Evolutionary conservation across 768 basidiomycete species (phyloP).

Genomic region (Calocybe indica): DNA sequence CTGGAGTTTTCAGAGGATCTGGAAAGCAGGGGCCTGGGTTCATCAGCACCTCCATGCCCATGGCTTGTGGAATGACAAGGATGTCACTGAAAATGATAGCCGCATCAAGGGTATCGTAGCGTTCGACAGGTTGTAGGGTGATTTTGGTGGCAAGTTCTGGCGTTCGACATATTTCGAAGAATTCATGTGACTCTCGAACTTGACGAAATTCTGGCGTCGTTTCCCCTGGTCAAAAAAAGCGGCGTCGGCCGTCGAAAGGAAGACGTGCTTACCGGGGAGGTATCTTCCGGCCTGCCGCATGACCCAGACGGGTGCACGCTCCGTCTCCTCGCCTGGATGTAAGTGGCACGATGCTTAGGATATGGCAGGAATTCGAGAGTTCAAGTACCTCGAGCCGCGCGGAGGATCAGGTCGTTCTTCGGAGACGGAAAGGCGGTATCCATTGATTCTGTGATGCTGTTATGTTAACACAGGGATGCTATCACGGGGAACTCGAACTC

Average conservation of each 20-base stretch:
- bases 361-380: background rate
- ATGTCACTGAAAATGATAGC: constrained; percentile 99
- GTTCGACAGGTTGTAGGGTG: constrained; percentile 90
- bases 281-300: constrained; percentile 98
- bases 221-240: background rate
- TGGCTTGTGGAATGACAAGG: constrained; percentile 94
- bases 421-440: constrained; percentile 56
- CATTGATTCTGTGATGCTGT: constrained; percentile 19
- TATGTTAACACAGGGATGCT: background rate
- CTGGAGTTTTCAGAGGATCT: constrained; percentile 73
- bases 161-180: constrained; percentile 93
- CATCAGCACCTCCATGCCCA: constrained; percentile 96
- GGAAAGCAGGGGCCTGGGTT: constrained; percentile 89
- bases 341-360: background rate
- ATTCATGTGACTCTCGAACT: constrained; percentile 80
- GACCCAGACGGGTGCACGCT: constrained; percentile 95
- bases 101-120: constrained; percentile 86
- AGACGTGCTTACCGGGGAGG: constrained; percentile 67
- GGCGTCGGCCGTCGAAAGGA: background rate
- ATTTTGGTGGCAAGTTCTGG: constrained; percentile 86
- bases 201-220: constrained; percentile 73
- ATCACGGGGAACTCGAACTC: too few relatives aligned
- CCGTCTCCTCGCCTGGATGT: constrained; percentile 68
- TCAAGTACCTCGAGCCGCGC: constrained; percentile 73
- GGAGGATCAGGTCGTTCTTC: constrained; percentile 81